A percentile compares a stretch with the other conserved stretches of the same genome.
Evolutionary conservation across 805 yeast species (phyloP).

Genomic region (Saturnispora galanensis): DNA sequence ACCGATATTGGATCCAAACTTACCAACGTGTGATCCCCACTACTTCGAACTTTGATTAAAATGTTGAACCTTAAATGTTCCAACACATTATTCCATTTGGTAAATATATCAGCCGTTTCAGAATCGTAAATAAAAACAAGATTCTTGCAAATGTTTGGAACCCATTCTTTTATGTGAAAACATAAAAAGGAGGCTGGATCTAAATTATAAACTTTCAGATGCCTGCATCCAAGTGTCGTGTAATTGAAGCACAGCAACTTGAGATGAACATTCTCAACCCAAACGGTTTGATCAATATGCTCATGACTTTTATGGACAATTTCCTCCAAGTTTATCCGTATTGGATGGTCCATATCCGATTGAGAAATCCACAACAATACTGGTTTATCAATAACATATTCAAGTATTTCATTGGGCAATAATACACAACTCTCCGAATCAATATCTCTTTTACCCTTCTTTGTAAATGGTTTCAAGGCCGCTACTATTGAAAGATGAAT

Average conservation of each 20-base stretch:
- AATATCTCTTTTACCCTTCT: not conserved
- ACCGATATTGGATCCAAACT: slow-evolving; percentile 1
- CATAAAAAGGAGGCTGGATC: not conserved
- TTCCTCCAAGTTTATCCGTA: not conserved
- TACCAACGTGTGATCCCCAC: not conserved
- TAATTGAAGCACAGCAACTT: not conserved
- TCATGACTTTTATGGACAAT: slow-evolving; percentile 1
- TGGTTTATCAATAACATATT: slow-evolving; percentile 5
- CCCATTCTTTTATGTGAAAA: not conserved
- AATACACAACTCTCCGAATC: not conserved
- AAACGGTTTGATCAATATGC: slow-evolving; percentile 4
- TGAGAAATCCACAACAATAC: not conserved
- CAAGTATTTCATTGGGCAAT: not conserved
- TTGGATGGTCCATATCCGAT: not conserved
- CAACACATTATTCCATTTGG: not conserved
- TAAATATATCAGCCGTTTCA: not conserved
- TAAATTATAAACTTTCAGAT: not conserved
- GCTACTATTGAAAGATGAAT: too few relatives aligned
- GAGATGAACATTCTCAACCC: slow-evolving; percentile 5
- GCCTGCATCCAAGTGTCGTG: not conserved
- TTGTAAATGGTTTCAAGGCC: too few relatives aligned
- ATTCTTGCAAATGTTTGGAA: not conserved
- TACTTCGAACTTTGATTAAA: not conserved
- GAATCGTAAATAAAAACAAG: slow-evolving; percentile 2
- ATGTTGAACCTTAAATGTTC: slow-evolving; percentile 4